Evolutionary conservation across 2,329 filamentous ascomycete species (phyloP).

Genomic region (Epichloe sp.): DNA sequence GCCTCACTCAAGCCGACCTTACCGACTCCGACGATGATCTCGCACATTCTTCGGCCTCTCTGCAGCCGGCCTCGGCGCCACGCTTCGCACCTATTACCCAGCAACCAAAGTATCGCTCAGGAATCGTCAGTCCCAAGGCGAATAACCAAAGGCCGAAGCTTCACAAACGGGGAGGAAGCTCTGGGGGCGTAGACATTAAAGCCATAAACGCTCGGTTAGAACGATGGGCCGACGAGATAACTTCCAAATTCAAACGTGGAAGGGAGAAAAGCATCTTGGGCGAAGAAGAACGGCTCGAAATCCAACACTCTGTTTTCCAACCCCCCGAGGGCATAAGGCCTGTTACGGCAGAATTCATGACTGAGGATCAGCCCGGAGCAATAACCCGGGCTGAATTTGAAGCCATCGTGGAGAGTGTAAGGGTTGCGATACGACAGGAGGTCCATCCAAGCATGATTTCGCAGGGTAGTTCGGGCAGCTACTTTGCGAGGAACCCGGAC

Average conservation of each 20-base stretch:
- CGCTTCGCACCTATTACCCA: conserved; percentile 53
- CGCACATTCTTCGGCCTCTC: conserved; percentile 38
- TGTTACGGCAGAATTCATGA: conserved; percentile 60
- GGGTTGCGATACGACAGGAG: conserved; percentile 75
- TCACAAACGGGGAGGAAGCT: conserved; percentile 44
- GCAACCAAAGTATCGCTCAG: conserved; percentile 46
- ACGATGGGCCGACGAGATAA: conserved; percentile 95
- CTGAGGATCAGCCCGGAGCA: conserved; percentile 47
- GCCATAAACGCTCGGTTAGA: conserved; percentile 94
- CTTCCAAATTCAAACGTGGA: conserved; percentile 85
- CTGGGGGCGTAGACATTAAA: conserved; percentile 91
- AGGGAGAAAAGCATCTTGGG: conserved; percentile 57
- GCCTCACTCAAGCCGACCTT: conserved; percentile 69
- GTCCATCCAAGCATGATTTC: conserved; percentile 92
- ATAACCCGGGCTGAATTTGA: conserved; percentile 78
- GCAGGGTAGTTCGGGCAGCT: conserved; percentile 93
- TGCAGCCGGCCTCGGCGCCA: conserved; percentile 44
- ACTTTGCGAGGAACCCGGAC: conserved; percentile 84
- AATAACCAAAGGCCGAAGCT: conserved; percentile 26
- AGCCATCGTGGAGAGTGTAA: conserved; percentile 77
- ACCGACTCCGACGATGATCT: conserved; percentile 57
- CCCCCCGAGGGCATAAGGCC: conserved; percentile 78
- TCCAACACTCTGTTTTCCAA: conserved; percentile 95
- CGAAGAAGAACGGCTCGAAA: conserved; percentile 82
- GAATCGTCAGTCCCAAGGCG: conserved; percentile 43